Conservation (phyloP, 345 rosid genomes). For the Citrus medica region DNA sequence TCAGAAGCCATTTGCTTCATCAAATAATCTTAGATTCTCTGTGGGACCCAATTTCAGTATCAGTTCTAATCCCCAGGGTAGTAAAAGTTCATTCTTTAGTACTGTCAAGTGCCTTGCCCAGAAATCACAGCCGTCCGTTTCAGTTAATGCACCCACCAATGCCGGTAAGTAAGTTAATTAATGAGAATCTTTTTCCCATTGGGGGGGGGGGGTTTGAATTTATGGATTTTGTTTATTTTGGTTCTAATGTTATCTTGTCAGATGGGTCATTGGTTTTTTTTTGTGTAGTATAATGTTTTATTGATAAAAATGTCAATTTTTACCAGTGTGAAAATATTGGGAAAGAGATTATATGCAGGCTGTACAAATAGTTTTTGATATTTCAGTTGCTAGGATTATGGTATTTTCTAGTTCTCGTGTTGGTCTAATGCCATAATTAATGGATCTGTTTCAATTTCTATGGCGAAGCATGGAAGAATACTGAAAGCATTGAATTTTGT, state of each 20-base stretch:
- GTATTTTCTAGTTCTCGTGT: background rate
- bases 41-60: slow-evolving; percentile 15
- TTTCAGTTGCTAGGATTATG: background rate
- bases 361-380: background rate
- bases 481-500: background rate
- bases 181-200: background rate
- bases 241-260: background rate
- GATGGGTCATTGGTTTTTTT: background rate
- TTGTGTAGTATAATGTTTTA: background rate
- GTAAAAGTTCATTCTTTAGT: slow-evolving; percentile 6
- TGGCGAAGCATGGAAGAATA: background rate
- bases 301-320: background rate
- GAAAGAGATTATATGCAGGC: background rate
- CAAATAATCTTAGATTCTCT: background rate
- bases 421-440: background rate
- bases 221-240: background rate
- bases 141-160: slow-evolving; percentile 2
- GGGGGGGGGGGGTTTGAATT: background rate
- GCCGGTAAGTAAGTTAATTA: slow-evolving; percentile 18
- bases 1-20: background rate
- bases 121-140: slow-evolving; percentile 27
- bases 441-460: background rate
- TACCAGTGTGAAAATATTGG: background rate
- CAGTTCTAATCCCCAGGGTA: background rate
- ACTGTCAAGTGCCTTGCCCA: slow-evolving; percentile 20